Evolutionary conservation across 1,284 basidiomycete genomes (phyloP).

Genomic region (Microstroma glucosiphilum): DNA sequence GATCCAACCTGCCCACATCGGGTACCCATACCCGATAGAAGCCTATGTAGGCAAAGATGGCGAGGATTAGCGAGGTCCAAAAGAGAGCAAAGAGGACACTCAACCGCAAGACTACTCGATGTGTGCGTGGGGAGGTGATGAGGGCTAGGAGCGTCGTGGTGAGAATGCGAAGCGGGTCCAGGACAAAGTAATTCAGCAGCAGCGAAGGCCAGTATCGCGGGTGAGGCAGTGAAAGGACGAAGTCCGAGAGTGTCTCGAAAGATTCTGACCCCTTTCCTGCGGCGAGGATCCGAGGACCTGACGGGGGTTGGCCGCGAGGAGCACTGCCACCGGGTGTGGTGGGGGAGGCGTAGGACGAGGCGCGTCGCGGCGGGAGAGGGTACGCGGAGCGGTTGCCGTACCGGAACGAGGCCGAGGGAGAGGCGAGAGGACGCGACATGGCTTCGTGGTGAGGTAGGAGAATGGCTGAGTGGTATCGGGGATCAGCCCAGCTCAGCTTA

Average conservation of each 20-base stretch:
- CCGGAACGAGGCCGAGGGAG: no score
- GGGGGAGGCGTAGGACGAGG: no score
- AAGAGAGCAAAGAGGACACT: slow-evolving; percentile 38
- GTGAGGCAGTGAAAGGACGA: slow-evolving; percentile 26
- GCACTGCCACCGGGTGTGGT: no score
- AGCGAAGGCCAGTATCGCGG: slow-evolving; percentile 31
- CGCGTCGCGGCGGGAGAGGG: no score
- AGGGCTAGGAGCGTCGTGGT: slow-evolving; percentile 23
- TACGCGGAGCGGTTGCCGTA: no score
- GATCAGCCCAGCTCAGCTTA: no score
- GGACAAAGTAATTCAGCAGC: slow-evolving; percentile 20
- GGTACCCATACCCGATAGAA: slow-evolving; percentile 50
- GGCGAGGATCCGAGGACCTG: no score
- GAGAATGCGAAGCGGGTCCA: slow-evolving; percentile 25
- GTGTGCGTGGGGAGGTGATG: slow-evolving; percentile 38
- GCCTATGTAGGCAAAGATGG: slow-evolving; percentile 41
- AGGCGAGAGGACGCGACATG: no score
- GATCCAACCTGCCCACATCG: slow-evolving; percentile 29
- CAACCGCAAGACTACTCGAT: slow-evolving; percentile 41
- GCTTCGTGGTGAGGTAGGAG: no score
- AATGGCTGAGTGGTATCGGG: no score
- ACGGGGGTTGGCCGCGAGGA: no score
- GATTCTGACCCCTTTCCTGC: no score
- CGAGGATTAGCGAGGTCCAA: slow-evolving; percentile 30
- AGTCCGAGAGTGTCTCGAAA: neutral